Conservation (phyloP, 2,329 filamentous ascomycete genomes). For the Phaeosphaeria sp. region DNA sequence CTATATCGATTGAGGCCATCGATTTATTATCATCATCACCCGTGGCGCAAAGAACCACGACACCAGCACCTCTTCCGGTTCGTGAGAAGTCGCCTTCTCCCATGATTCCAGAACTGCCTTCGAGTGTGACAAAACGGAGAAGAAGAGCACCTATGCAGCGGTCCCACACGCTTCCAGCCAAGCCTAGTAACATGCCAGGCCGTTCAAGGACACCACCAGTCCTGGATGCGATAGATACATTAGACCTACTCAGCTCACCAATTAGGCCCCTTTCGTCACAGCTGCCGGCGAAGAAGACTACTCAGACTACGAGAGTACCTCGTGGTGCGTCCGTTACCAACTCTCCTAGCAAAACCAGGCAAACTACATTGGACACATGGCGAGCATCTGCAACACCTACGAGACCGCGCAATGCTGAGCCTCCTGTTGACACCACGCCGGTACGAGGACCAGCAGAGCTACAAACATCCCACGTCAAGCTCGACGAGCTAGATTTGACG, state of each 20-base stretch:
- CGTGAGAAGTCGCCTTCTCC: conserved; percentile 27
- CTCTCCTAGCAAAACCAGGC: conserved; percentile 28
- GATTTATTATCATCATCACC: conserved; percentile 42
- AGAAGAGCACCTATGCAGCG: conserved; percentile 41
- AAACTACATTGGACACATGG: conserved; percentile 43
- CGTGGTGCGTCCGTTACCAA: conserved; percentile 21
- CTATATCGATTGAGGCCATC: conserved; percentile 18
- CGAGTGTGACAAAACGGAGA: conserved; percentile 40
- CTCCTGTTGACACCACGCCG: conserved; percentile 12
- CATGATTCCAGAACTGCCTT: conserved; percentile 27
- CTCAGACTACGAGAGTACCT: conserved; percentile 5
- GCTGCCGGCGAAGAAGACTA: conserved; percentile 28
- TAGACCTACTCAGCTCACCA: conserved; percentile 37
- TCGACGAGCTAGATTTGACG: conserved; percentile 41
- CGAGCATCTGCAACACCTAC: conserved; percentile 33
- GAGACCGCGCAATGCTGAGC: conserved; percentile 14
- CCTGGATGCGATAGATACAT: conserved; percentile 28
- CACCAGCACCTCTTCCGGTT: conserved; percentile 2
- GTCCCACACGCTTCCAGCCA: conserved; percentile 38
- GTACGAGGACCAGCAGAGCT: conserved; percentile 24
- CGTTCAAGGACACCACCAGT: conserved; percentile 27
- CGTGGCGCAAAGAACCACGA: conserved; percentile 5
- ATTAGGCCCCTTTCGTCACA: conserved; percentile 30
- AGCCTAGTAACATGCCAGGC: conserved; percentile 10
- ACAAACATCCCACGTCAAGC: conserved; percentile 12